phyloP scores from a whole-genome alignment of 1,139 yeast species.

The Geotrichum europaeum region DNA sequence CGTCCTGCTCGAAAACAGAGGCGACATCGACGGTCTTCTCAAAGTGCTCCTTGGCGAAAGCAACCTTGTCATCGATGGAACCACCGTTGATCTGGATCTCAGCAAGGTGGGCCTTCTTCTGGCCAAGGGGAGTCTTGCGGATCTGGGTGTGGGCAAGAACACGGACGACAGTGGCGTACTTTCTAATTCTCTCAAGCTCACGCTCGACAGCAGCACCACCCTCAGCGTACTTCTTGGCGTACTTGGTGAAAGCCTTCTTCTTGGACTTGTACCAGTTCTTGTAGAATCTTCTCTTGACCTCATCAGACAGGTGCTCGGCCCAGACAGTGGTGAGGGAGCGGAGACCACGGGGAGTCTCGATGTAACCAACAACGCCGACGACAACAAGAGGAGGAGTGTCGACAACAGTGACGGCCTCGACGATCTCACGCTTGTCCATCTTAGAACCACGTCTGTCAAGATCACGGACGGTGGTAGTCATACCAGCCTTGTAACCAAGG shows the following conservation, averaged over 20 bases:
- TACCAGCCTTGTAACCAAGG: conserved; percentile 99
- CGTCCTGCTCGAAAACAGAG: conserved; percentile 97
- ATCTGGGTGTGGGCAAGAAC: conserved; percentile 99
- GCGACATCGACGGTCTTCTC: conserved; percentile 97
- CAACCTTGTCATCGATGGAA: conserved; percentile 92
- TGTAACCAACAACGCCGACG: conserved; percentile 99
- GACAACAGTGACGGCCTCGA: conserved; percentile 98
- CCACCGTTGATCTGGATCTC: conserved; percentile 99
- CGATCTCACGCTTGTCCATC: conserved; percentile 99
- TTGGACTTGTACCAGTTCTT: conserved; percentile 99
- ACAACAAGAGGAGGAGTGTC: conserved; percentile 99
- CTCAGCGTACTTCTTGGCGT: conserved; percentile 96
- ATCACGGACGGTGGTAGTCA: conserved; percentile 99
- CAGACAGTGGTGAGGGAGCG: conserved; percentile 99
- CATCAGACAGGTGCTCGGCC: conserved; percentile 99
- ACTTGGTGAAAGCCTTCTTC: conserved; percentile 99
- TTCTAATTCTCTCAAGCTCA: conserved; percentile 97
- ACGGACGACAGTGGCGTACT: conserved; percentile 98
- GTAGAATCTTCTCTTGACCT: conserved; percentile 99
- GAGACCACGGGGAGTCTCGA: conserved; percentile 99
- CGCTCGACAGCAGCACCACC: conserved; percentile 85
- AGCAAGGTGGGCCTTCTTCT: conserved; percentile 99
- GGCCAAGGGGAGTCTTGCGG: conserved; percentile 98
- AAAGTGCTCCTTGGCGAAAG: conserved; percentile 98
- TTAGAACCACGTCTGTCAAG: conserved; percentile 99